Evolutionary conservation across 352 stramenopile species (phyloP), one percentile per base, ranked within the genome.

Genomic region (Pythium utonaiense): DNA sequence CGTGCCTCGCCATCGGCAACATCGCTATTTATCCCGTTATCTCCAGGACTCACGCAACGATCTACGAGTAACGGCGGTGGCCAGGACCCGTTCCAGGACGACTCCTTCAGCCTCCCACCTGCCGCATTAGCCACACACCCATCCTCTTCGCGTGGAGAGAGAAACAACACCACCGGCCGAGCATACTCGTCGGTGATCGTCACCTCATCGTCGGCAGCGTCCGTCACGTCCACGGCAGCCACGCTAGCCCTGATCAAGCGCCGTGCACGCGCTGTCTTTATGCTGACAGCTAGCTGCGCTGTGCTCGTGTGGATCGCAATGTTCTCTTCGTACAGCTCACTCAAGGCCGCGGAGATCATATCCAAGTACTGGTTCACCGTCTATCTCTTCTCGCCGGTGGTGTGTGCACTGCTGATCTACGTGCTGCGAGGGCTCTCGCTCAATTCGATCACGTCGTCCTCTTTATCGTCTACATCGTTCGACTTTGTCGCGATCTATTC

Each of bases 401-500:
- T 89, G 52, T 91, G 78, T 54, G 58, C 83, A 33, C 63, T 82
- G 30, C 61, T 92, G 1, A 80, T 89, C 50, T 83, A 70, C 44
- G 73, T 74, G 22, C 74, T 78, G 3, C 72, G 71, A 21, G 60
- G 49, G 4, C 62, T 52, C 40, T 21, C 53, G 1, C 10, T 57
- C 4, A 44, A 22, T 44, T 10, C 16, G 3, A 3, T 45, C 69
- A 58, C 34, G 74, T 84, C 62, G 79, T 71, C 45, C 3, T 34
- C 47, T 6, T 47, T 54, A 6, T 28, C 60, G n/a, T 60, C 60
- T 2, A 34, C 40, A 4, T 73, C 60, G 53, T 88, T 92, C 33
- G 78, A 95, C 34, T 72, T 90, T 45, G 73, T 89, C 9, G 73
- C 91, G 44, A 72, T 78, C 5, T 95, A 93, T 67, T 78, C 76